Percentiles rank a stretch among this genome's conserved stretches.
phyloP scores from a whole-genome alignment of 306 rosid species.

The Macrotyloma uniflorum region DNA sequence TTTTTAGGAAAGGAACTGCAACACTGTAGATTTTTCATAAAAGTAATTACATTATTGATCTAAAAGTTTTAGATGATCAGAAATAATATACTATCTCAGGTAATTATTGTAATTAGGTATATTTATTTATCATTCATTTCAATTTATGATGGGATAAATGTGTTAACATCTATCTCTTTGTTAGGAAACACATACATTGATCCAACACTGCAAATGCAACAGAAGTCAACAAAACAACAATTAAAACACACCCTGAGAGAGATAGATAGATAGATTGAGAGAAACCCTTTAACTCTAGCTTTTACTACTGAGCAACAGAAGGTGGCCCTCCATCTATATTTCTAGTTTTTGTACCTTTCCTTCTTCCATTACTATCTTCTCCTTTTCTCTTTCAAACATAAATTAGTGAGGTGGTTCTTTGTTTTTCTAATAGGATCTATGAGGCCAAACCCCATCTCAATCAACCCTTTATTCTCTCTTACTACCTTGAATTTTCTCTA shows the following conservation, averaged over 20 bases:
- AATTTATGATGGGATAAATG: no score
- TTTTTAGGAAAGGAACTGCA: not conserved
- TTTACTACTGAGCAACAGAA: slow-evolving; percentile 47
- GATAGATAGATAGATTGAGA: slow-evolving; percentile 25
- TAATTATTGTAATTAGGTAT: no score
- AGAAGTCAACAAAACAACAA: slow-evolving; percentile 51
- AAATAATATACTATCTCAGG: no score
- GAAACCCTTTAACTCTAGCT: slow-evolving; percentile 44
- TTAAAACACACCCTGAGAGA: slow-evolving; percentile 28
- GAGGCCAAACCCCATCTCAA: slow-evolving; percentile 28
- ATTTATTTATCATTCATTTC: no score
- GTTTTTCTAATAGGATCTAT: slow-evolving; percentile 11
- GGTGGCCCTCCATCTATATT: slow-evolving; percentile 50
- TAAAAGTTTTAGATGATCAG: not conserved
- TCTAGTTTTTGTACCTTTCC: slow-evolving; percentile 42
- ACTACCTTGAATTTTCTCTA: slow-evolving; percentile 10
- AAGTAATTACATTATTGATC: no score
- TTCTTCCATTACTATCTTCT: slow-evolving; percentile 35
- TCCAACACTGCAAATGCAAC: slow-evolving; percentile 34
- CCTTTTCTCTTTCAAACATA: slow-evolving; percentile 21
- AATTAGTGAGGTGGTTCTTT: slow-evolving; percentile 23
- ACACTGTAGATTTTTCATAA: no score
- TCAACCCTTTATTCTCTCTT: slow-evolving; percentile 21
- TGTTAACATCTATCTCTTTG: no score
- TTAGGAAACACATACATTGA: not conserved